Percentiles rank a stretch among this genome's conserved stretches.
These are phyloP conservation scores for Hanseniaspora hatyaiensis DNA, from an alignment of 805 yeast species.

Conservation along the genomic window DNA sequence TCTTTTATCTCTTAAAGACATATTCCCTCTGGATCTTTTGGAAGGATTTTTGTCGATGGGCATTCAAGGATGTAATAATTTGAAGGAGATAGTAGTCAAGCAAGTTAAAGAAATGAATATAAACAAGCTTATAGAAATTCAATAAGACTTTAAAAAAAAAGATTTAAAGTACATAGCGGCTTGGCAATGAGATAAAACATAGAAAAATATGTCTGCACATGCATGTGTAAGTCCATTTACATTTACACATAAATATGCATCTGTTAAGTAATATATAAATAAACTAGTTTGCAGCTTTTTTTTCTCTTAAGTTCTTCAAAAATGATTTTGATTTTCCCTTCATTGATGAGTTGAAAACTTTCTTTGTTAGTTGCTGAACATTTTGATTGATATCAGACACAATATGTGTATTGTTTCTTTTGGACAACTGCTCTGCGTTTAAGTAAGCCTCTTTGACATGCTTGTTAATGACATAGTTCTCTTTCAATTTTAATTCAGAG, in stretches of 20 bases:
- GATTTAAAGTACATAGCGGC: neutral
- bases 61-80: conserved; percentile 72
- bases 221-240: too few species aligned
- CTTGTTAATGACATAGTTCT: conserved; percentile 35
- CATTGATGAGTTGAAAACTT: conserved; percentile 41
- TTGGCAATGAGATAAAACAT: neutral
- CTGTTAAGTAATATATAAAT: too few species aligned
- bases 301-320: conserved; percentile 43
- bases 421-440: conserved; percentile 40
- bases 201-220: too few species aligned
- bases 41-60: conserved; percentile 70
- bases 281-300: conserved; percentile 27
- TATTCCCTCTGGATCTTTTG: conserved; percentile 69
- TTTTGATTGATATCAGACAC: conserved; percentile 36
- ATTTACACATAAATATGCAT: neutral
- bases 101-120: conserved; percentile 70
- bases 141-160: neutral
- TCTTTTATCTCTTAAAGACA: conserved; percentile 65
- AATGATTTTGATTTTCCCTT: conserved; percentile 42
- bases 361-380: conserved; percentile 41
- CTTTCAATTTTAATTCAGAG: conserved; percentile 27
- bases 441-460: conserved; percentile 57
- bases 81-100: conserved; percentile 75
- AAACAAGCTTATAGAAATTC: conserved; percentile 37
- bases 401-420: conserved; percentile 26